Percentiles rank a stretch among this genome's conserved stretches.
Conservation (phyloP, 805 yeast genomes). For the Kuraishia capsulata region DNA sequence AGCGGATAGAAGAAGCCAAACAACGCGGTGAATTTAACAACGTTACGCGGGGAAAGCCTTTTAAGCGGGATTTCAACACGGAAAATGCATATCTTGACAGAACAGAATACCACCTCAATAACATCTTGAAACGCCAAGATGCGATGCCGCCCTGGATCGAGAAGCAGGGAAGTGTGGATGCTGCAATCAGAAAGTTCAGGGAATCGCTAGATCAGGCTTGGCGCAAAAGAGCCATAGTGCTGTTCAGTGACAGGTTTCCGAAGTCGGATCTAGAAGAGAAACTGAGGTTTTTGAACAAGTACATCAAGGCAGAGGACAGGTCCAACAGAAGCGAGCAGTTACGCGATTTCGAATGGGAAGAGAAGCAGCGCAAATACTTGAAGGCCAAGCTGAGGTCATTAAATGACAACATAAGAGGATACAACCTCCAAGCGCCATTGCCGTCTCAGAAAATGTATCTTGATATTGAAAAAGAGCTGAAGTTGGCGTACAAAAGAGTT, state of each 20-base stretch:
- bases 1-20: slow-evolving; percentile 66
- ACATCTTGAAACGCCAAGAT: slow-evolving; percentile 66
- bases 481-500: slow-evolving; percentile 25
- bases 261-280: slow-evolving; percentile 10
- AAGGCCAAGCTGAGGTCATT: slow-evolving; percentile 25
- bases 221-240: slow-evolving; percentile 21
- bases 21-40: slow-evolving; percentile 60
- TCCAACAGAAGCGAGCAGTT: slow-evolving; percentile 7
- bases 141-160: slow-evolving; percentile 89
- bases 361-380: slow-evolving; percentile 19
- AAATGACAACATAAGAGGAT: slow-evolving; percentile 44
- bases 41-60: slow-evolving; percentile 55
- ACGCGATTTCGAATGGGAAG: slow-evolving; percentile 28
- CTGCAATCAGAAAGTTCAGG: slow-evolving; percentile 39
- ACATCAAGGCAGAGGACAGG: slow-evolving; percentile 12
- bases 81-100: slow-evolving; percentile 51
- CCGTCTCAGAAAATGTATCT: slow-evolving; percentile 51
- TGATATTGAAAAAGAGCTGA: slow-evolving; percentile 31
- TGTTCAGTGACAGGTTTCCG: slow-evolving; percentile 18
- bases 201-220: slow-evolving; percentile 30
- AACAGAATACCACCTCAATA: slow-evolving; percentile 73
- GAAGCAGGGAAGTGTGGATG: slow-evolving; percentile 50
- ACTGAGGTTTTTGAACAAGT: slow-evolving; percentile 7
- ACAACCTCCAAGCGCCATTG: slow-evolving; percentile 56
- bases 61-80: slow-evolving; percentile 27